Base-by-base conservation (phyloP, 1,284 basidiomycete genomes). In the Moesziomyces parantarcticus region DNA sequence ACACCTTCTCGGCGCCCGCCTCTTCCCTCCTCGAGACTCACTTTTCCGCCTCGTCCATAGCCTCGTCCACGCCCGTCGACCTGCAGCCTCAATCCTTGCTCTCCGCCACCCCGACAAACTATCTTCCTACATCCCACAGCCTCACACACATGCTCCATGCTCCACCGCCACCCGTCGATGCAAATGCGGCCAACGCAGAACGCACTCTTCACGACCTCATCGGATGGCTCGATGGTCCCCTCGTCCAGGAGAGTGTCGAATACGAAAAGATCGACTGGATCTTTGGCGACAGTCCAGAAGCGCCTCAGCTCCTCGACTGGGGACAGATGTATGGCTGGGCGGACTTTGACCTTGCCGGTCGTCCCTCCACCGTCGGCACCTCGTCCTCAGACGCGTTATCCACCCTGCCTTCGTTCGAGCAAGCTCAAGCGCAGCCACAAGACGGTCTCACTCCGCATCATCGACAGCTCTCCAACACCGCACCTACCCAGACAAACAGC, bases 251-350 rank as follows among this genome's bases (percentile, higher is more conserved):
- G 13, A 2, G 13, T 18, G 4, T 22, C 13, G 36, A 25, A 5
- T 3, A 22, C 13, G 58, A 50, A 9, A 45, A 61, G 47, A 45
- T 50, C 20, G 59, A 61, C 40, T 61, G 51, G 52, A 42, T 61
- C 42, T 55, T 61, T 42, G 52, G 42, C 22, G 52, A 61, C 20
- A 55, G 59, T 20, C 52, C 59, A 23, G 59, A 61, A 25, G 52
- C 42, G 7, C 51, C 59, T 20, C 52, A 40, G 36, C 36, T 51
- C 16, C 48, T 61, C 20, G 52, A 61, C 21, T 55, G 52, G 52
- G 26, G 29, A 14, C 59, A 61, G 25, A 50, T 61, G 48, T 41
- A 55, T 11, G 47, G 50, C 11, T 61, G 47, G 59, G 34, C 52
- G 22, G 26, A 49, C 3, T 50, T 60, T 13, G 46, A 60, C n/a